A percentile compares a stretch with the other conserved stretches of the same genome.
Evolutionary conservation across 1,139 yeast species (phyloP).

Genomic region (Blastobotrys persicus): DNA sequence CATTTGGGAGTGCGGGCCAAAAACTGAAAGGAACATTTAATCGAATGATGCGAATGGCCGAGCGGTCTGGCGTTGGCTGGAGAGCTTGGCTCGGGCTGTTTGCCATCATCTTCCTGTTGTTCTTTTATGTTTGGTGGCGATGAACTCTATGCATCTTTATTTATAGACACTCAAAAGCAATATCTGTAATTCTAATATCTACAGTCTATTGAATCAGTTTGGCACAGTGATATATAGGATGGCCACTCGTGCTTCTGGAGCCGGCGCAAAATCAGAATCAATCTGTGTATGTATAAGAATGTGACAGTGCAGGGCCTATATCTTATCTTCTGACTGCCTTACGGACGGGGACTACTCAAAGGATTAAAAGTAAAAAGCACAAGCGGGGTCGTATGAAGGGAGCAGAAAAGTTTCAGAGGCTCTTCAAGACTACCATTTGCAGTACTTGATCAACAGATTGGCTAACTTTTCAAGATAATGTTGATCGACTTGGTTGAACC

Average conservation of each 20-base stretch:
- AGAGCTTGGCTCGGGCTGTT: conserved; percentile 74
- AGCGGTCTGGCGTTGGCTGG: conserved; percentile 77
- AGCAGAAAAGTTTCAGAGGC: background rate
- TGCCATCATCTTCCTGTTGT: conserved; percentile 57
- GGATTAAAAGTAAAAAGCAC: too few species aligned
- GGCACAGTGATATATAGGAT: too few species aligned
- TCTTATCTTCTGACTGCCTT: too few species aligned
- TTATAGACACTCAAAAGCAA: background rate
- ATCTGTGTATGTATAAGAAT: too few species aligned
- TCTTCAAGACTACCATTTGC: conserved; percentile 47
- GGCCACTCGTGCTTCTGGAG: too few species aligned
- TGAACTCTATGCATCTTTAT: too few species aligned
- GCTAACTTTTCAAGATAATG: conserved; percentile 61
- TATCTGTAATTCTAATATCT: background rate
- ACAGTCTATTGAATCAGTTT: too few species aligned
- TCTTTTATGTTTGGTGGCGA: conserved; percentile 75
- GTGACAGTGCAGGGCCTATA: too few species aligned
- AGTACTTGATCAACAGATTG: conserved; percentile 46
- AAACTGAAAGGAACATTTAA: conserved; percentile 63
- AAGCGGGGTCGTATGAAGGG: too few species aligned
- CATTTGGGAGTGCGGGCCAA: conserved; percentile 47
- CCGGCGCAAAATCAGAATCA: too few species aligned
- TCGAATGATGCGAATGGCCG: conserved; percentile 78
- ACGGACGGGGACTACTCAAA: too few species aligned
- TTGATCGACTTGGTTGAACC: conserved; percentile 65